These are phyloP conservation scores for Pyrus communis DNA, from an alignment of 306 rosid species.

Conservation along the genomic window DNA sequence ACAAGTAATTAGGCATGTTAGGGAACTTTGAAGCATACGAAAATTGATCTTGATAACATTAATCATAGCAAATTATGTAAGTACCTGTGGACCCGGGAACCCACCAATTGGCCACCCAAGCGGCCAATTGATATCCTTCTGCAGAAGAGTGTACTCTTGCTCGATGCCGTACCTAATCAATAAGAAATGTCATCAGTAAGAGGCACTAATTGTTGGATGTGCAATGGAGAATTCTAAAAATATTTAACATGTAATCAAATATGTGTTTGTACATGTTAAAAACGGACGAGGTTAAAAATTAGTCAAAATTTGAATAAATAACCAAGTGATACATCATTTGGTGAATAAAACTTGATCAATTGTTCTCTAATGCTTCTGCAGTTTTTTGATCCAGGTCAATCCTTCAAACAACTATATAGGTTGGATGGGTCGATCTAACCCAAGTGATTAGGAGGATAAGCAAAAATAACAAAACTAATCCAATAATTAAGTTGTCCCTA, in stretches of 20 bases:
- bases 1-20: background rate
- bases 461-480: background rate
- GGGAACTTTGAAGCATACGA: background rate
- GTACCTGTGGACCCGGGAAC: slow-evolving; percentile 51
- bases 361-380: background rate
- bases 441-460: background rate
- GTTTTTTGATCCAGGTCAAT: background rate
- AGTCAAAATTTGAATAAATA: too few relatives aligned
- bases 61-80: background rate
- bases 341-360: background rate
- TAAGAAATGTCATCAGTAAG: background rate
- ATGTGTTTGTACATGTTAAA: background rate
- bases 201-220: background rate
- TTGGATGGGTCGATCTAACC: background rate
- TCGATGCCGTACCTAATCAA: slow-evolving; percentile 46
- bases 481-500: background rate
- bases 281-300: too few relatives aligned
- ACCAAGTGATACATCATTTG: background rate
- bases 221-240: background rate
- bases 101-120: slow-evolving; percentile 53
- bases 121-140: slow-evolving; percentile 38
- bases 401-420: background rate
- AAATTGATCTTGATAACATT: background rate
- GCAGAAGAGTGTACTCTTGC: slow-evolving; percentile 55
- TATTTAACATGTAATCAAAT: background rate